Evolutionary conservation across 192 early-diverging fungal species (phyloP).

Genomic region (Podila verticillata): DNA sequence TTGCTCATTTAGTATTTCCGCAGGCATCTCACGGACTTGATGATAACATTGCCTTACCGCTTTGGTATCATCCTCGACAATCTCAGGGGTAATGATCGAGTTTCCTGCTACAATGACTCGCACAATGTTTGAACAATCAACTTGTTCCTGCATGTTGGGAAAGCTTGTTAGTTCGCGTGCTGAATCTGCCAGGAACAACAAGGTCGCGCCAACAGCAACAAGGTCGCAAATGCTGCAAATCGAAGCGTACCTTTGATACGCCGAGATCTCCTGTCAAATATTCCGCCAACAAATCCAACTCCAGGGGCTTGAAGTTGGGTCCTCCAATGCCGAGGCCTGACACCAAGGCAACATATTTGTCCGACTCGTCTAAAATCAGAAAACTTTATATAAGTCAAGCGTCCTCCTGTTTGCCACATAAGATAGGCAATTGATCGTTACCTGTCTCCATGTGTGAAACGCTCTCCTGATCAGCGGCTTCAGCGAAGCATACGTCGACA

Average conservation of each 20-base stretch:
- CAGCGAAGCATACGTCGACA: conserved; percentile 82
- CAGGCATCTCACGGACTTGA: neutral
- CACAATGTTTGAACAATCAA: conserved; percentile 62
- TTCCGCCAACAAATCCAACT: conserved; percentile 80
- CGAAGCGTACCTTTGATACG: conserved; percentile 43
- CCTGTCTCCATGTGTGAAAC: conserved; percentile 45
- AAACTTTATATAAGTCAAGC: neutral
- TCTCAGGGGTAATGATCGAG: conserved; percentile 59
- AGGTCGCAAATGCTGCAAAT: too few species aligned
- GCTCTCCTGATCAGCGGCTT: conserved; percentile 63
- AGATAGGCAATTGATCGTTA: neutral
- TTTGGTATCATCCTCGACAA: conserved; percentile 35
- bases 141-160: conserved; percentile 74
- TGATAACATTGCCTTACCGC: conserved; percentile 2
- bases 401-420: neutral
- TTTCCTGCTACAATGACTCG: conserved; percentile 85
- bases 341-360: conserved; percentile 80
- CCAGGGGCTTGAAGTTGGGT: conserved; percentile 58
- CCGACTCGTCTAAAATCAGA: conserved; percentile 38
- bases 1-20: too few species aligned
- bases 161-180: too few species aligned
- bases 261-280: conserved; percentile 84
- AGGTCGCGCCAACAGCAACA: too few species aligned
- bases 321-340: conserved; percentile 81
- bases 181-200: too few species aligned